Conservation (phyloP, 805 yeast genomes). For the Sungouiella thailandica region DNA sequence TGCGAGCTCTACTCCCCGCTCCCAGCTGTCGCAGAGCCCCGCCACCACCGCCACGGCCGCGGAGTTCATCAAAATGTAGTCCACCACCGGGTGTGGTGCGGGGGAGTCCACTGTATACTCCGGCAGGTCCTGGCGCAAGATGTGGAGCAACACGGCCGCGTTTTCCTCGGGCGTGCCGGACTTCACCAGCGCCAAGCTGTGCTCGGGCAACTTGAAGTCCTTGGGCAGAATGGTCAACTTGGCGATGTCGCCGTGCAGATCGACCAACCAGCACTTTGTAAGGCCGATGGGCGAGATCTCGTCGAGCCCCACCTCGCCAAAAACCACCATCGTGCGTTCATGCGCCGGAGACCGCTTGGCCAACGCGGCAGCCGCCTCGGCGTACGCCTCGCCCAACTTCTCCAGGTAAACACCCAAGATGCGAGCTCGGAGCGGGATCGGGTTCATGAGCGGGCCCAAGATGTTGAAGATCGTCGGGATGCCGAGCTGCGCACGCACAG, state of each 20-base stretch:
- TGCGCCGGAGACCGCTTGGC: slow-evolving; percentile 45
- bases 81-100: slow-evolving; percentile 58
- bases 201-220: slow-evolving; percentile 80
- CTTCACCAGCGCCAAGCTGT: slow-evolving; percentile 58
- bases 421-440: slow-evolving; percentile 74
- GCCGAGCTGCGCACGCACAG: slow-evolving; percentile 71
- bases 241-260: slow-evolving; percentile 36
- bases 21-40: slow-evolving; percentile 67
- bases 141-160: slow-evolving; percentile 51
- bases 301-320: slow-evolving; percentile 88
- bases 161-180: slow-evolving; percentile 88
- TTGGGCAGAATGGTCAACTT: slow-evolving; percentile 53
- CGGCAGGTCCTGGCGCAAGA: slow-evolving; percentile 41
- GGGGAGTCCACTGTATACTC: slow-evolving; percentile 40
- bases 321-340: slow-evolving; percentile 75
- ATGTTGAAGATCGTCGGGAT: slow-evolving; percentile 93
- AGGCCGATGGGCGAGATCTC: slow-evolving; percentile 89
- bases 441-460: slow-evolving; percentile 90
- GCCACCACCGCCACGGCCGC: slow-evolving; percentile 81
- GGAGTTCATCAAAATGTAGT: slow-evolving; percentile 86
- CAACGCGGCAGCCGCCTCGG: slow-evolving; percentile 68
- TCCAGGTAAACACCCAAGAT: slow-evolving; percentile 87
- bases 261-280: slow-evolving; percentile 75
- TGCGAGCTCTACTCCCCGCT: slow-evolving; percentile 72
- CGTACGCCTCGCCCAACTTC: slow-evolving; percentile 74